phyloP scores from a whole-genome alignment of 2,329 filamentous ascomycete species.

The Cercospora zeina region DNA sequence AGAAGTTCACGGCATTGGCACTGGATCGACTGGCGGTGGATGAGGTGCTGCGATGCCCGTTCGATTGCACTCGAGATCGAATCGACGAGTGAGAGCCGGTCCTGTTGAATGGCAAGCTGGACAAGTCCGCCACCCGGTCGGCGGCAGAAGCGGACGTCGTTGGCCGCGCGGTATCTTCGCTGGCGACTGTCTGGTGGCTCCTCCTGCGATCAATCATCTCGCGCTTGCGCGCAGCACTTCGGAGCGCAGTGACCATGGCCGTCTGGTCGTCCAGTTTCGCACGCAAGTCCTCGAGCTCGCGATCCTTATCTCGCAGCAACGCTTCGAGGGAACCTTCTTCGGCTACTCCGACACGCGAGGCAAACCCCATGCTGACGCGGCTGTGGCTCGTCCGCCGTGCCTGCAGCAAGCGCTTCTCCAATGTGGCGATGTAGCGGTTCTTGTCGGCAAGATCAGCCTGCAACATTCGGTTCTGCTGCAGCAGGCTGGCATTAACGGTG shows the following conservation, averaged over 20 bases:
- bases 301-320: slow-evolving; percentile 81
- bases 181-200: slow-evolving; percentile 29
- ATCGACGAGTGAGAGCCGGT: slow-evolving; percentile 31
- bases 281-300: slow-evolving; percentile 87
- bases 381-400: slow-evolving; percentile 88
- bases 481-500: slow-evolving; percentile 77
- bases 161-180: slow-evolving; percentile 24
- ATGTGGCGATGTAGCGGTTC: slow-evolving; percentile 89
- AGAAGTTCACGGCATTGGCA: slow-evolving; percentile 34
- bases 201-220: slow-evolving; percentile 56
- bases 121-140: slow-evolving; percentile 29
- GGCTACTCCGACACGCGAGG: slow-evolving; percentile 42
- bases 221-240: slow-evolving; percentile 79
- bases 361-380: slow-evolving; percentile 74
- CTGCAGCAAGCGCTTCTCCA: slow-evolving; percentile 89
- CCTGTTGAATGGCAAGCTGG: slow-evolving; percentile 24
- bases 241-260: slow-evolving; percentile 83
- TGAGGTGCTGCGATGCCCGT: slow-evolving; percentile 34
- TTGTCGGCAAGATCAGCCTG: slow-evolving; percentile 96
- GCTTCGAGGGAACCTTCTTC: slow-evolving; percentile 75
- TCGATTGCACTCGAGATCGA: slow-evolving; percentile 19
- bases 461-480: slow-evolving; percentile 85
- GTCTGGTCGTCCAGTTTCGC: slow-evolving; percentile 92
- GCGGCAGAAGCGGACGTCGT: slow-evolving; percentile 23
- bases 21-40: slow-evolving; percentile 33